phyloP scores from a whole-genome alignment of 106 monocot genomes.

The Phalaenopsis aphrodite region DNA sequence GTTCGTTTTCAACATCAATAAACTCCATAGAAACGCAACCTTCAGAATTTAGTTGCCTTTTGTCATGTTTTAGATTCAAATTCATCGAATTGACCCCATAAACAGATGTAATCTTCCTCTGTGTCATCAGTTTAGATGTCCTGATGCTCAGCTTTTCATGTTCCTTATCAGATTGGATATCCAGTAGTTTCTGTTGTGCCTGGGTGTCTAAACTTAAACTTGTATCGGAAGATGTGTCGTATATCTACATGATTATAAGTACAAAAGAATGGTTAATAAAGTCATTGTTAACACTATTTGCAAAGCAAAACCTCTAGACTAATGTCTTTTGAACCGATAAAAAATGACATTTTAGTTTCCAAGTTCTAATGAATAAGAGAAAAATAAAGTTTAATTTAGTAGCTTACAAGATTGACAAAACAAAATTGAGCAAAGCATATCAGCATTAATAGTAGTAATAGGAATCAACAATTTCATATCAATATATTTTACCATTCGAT shows the following conservation, averaged over 20 bases:
- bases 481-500: conserved; percentile 18
- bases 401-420: background rate
- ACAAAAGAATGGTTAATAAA: background rate
- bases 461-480: background rate
- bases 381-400: background rate
- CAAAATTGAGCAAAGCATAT: background rate
- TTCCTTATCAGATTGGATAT: conserved; percentile 21
- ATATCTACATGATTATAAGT: conserved; percentile 12
- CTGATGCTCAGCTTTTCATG: conserved; percentile 37
- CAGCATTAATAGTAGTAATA: background rate
- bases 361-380: background rate
- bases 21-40: conserved; percentile 13
- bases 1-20: conserved; percentile 38
- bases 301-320: background rate
- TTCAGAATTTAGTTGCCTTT: conserved; percentile 30
- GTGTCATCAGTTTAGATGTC: conserved; percentile 45
- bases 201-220: conserved; percentile 14
- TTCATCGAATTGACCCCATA: conserved; percentile 33
- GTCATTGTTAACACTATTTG: background rate
- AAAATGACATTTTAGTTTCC: background rate
- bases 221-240: conserved; percentile 6
- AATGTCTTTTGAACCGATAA: background rate
- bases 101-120: conserved; percentile 59
- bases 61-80: conserved; percentile 24
- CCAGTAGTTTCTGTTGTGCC: conserved; percentile 11